Percentiles rank a stretch among this genome's conserved stretches.
Conservation (phyloP, 176 grass and related monocot species). For the Dendrocalamus sinicus region DNA sequence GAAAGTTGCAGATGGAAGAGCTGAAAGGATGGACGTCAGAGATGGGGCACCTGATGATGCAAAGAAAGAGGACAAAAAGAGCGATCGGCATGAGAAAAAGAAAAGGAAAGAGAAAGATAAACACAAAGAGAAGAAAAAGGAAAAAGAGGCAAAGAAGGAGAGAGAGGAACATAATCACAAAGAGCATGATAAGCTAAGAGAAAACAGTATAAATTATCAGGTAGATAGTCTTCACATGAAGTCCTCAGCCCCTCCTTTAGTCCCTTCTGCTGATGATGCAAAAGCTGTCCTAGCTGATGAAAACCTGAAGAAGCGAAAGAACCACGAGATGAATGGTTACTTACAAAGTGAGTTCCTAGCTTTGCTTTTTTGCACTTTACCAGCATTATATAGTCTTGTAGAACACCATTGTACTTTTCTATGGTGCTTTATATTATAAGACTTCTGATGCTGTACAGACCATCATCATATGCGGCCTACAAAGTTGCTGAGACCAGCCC, state of each 20-base stretch:
- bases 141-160: conserved; percentile 68
- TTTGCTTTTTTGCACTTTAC: conserved; percentile 34
- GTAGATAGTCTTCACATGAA: conserved; percentile 55
- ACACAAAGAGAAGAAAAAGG: conserved; percentile 74
- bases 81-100: conserved; percentile 61
- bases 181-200: conserved; percentile 57
- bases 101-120: conserved; percentile 72
- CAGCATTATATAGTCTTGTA: conserved; percentile 51
- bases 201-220: conserved; percentile 53
- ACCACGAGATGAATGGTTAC: conserved; percentile 69
- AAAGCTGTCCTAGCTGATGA: conserved; percentile 51
- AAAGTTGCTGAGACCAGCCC: conserved; percentile 62
- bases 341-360: conserved; percentile 71
- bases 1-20: conserved; percentile 56
- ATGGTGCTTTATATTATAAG: conserved; percentile 66
- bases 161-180: conserved; percentile 59
- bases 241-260: conserved; percentile 45
- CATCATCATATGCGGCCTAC: conserved; percentile 55
- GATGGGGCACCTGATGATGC: conserved; percentile 43
- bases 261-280: conserved; percentile 37
- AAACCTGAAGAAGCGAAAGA: conserved; percentile 74
- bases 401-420: conserved; percentile 54
- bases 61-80: conserved; percentile 59
- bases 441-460: conserved; percentile 78
- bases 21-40: conserved; percentile 63